A percentile compares a stretch with the other conserved stretches of the same genome.
Conservation (phyloP, 306 rosid genomes). For the Quercus rubra region DNA sequence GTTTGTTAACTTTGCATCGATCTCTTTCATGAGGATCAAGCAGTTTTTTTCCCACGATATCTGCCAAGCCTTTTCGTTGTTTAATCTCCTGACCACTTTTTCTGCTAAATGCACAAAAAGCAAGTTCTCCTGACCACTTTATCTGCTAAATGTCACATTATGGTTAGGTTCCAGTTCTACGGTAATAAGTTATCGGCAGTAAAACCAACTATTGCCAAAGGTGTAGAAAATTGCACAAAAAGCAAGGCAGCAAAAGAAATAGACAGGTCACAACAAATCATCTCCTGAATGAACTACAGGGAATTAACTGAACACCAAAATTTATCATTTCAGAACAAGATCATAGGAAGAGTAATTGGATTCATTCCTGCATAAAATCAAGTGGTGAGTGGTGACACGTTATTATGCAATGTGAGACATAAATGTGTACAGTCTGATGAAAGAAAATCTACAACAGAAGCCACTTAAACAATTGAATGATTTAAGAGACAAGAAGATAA, state of each 20-base stretch:
- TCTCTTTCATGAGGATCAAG: slow-evolving; percentile 49
- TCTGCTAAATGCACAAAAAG: no score
- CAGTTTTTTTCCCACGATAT: slow-evolving; percentile 43
- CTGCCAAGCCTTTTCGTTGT: slow-evolving; percentile 37
- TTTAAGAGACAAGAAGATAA: neutral
- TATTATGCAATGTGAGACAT: neutral
- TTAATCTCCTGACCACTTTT: no score
- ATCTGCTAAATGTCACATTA: slow-evolving; percentile 43
- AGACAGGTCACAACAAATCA: slow-evolving; percentile 6
- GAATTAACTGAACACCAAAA: slow-evolving; percentile 10
- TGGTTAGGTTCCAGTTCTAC: neutral
- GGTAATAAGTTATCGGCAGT: slow-evolving; percentile 11
- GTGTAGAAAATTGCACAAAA: slow-evolving; percentile 13
- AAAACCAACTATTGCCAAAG: slow-evolving; percentile 10
- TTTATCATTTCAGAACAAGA: neutral
- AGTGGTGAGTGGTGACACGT: neutral
- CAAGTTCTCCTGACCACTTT: slow-evolving; percentile 38
- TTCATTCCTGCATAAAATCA: neutral
- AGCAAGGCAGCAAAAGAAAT: slow-evolving; percentile 1
- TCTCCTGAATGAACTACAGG: slow-evolving; percentile 5
- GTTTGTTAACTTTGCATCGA: slow-evolving; percentile 65
- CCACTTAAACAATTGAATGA: neutral
- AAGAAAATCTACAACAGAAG: neutral
- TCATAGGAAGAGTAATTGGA: slow-evolving; percentile 15
- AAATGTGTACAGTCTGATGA: neutral